Conservation (phyloP, 495 filamentous ascomycete species). For the Durotheca rogersii region DNA sequence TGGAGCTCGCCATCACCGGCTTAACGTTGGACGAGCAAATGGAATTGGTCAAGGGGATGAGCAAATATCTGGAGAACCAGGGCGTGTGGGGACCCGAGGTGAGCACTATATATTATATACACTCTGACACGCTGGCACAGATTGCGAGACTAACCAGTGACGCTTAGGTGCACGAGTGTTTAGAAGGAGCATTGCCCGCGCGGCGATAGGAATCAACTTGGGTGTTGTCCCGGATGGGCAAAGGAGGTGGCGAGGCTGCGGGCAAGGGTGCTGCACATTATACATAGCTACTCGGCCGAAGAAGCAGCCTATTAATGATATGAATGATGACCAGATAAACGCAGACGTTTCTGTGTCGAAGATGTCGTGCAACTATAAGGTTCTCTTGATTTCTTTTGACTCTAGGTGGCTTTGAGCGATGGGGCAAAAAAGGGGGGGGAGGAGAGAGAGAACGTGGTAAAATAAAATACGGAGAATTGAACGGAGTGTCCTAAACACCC, state of each 20-base stretch:
- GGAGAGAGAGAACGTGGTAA: too few relatives aligned
- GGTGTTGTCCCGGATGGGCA: conserved; percentile 2
- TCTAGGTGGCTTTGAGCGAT: too few relatives aligned
- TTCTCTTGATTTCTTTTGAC: too few relatives aligned
- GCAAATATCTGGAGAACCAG: conserved; percentile 85
- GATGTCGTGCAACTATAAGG: too few relatives aligned
- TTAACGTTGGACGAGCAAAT: conserved; percentile 81
- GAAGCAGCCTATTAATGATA: conserved; percentile 27
- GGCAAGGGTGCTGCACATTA: background rate
- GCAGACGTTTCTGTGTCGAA: background rate
- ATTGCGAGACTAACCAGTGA: conserved; percentile 1
- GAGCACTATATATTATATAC: conserved; percentile 22
- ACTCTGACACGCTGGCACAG: background rate
- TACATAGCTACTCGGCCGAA: conserved; percentile 21
- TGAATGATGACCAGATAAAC: conserved; percentile 22
- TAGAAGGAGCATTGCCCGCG: conserved; percentile 28
- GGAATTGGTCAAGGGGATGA: conserved; percentile 79
- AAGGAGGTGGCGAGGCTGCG: background rate
- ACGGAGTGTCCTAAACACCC: too few relatives aligned
- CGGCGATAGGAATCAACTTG: conserved; percentile 25
- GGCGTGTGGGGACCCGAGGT: conserved; percentile 66
- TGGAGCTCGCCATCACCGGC: conserved; percentile 85
- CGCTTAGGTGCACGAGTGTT: conserved; percentile 30
- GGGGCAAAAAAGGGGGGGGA: background rate
- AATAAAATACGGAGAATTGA: too few relatives aligned